A percentile compares a stretch with the other conserved stretches of the same genome.
These are phyloP conservation scores for Rhododendron henanense DNA, from an alignment of 148 eudicot genomes.

Conservation along the genomic window DNA sequence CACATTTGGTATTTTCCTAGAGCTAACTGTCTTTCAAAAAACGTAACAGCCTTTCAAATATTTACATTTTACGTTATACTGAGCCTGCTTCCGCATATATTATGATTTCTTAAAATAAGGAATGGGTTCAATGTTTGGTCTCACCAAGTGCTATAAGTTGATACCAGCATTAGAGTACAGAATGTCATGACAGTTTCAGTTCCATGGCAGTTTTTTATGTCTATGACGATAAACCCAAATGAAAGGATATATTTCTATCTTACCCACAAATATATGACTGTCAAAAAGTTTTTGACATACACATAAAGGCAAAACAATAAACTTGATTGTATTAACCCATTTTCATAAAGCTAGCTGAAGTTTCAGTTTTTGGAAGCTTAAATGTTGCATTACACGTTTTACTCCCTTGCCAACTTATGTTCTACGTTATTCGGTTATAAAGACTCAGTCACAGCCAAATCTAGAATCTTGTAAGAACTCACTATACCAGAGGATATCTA, in stretches of 20 bases:
- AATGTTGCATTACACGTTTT: neutral
- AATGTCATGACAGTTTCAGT: neutral
- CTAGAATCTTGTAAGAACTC: neutral
- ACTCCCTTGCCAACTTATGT: neutral
- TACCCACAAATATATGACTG: neutral
- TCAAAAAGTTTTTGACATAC: neutral
- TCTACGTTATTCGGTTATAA: neutral
- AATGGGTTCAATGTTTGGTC: neutral
- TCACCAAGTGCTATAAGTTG: neutral
- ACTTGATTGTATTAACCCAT: neutral
- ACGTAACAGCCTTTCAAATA: neutral
- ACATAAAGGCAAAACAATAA: neutral
- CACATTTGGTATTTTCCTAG: constrained; percentile 41
- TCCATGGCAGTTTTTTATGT: neutral
- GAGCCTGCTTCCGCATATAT: neutral
- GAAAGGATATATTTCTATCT: neutral
- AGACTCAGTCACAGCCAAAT: neutral
- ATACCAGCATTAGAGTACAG: neutral
- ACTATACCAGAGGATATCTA: too few relatives aligned
- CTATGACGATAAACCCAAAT: neutral
- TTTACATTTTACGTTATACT: neutral
- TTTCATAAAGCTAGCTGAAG: neutral
- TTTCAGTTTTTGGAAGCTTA: neutral
- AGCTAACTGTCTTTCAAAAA: neutral
- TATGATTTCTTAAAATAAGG: neutral